phyloP scores from a whole-genome alignment of 2,329 filamentous ascomycete species.

The Diaporthe sp. region DNA sequence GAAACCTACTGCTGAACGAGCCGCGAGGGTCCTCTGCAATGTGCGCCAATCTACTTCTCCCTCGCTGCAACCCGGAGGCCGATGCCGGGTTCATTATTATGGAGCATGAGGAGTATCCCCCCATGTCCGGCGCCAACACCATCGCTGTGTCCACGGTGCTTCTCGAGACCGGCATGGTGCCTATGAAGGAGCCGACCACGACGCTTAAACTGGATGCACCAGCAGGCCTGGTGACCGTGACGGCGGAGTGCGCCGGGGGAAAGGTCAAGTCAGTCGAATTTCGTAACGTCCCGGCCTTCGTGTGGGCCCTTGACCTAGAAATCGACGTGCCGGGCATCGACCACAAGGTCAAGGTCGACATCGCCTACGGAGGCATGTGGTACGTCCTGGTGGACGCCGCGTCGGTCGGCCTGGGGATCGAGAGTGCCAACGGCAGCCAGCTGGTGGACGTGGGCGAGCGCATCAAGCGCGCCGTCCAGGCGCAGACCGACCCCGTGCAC shows the following conservation, averaged over 20 bases:
- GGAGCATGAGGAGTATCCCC: conserved; percentile 15
- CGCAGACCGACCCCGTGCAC: neutral
- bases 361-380: conserved; percentile 12
- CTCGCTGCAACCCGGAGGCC: neutral
- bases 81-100: conserved; percentile 17
- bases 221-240: neutral
- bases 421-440: neutral
- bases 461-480: conserved; percentile 9
- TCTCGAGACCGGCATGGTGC: conserved; percentile 15
- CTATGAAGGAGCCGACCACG: conserved; percentile 16
- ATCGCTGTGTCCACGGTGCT: conserved; percentile 1
- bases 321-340: neutral
- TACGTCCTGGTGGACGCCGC: conserved; percentile 17
- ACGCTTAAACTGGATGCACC: neutral
- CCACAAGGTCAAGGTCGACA: conserved; percentile 7
- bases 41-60: conserved; percentile 42
- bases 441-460: conserved; percentile 5
- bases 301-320: neutral
- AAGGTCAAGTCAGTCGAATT: neutral
- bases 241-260: neutral
- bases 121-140: conserved; percentile 9
- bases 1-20: conserved; percentile 60
- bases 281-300: conserved; percentile 5
- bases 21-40: conserved; percentile 59
- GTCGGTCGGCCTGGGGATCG: neutral